Conservation (phyloP, 2,329 filamentous ascomycete genomes). For the Cladosporium sp. region DNA sequence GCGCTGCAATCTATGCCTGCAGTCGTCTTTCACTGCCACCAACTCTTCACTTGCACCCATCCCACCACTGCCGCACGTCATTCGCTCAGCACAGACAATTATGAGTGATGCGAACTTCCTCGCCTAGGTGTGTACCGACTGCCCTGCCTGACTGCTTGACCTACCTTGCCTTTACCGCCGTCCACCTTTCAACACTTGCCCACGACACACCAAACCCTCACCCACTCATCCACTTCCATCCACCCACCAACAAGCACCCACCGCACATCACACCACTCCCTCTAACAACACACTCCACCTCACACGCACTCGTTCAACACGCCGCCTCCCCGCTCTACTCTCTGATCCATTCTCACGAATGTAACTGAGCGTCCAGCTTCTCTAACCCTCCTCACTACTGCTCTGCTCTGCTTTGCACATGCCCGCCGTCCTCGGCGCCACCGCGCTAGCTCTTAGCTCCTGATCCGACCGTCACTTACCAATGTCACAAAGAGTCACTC, state of each 20-base stretch:
- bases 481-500: constrained; percentile 97
- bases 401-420: constrained; percentile 10
- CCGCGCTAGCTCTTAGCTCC: constrained; percentile 13
- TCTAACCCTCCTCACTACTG: constrained; percentile 7
- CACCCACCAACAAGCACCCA: not conserved
- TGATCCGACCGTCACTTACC: constrained; percentile 45
- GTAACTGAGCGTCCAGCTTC: constrained; percentile 16
- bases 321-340: constrained; percentile 72
- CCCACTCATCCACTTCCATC: no score
- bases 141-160: not conserved
- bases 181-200: not conserved
- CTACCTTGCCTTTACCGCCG: not conserved
- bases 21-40: not conserved
- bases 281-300: not conserved
- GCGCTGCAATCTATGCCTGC: not conserved
- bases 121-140: constrained; percentile 17
- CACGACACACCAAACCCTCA: not conserved
- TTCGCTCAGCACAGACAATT: constrained; percentile 15
- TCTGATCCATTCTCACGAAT: constrained; percentile 62
- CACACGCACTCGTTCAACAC: constrained; percentile 65
- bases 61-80: constrained; percentile 53
- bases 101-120: constrained; percentile 19
- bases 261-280: not conserved
- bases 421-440: constrained; percentile 8
- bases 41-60: constrained; percentile 62